Evolutionary conservation across 1,284 basidiomycete species (phyloP), one percentile per base, ranked within the genome.

Genomic region (Papiliotrema flavescens): DNA sequence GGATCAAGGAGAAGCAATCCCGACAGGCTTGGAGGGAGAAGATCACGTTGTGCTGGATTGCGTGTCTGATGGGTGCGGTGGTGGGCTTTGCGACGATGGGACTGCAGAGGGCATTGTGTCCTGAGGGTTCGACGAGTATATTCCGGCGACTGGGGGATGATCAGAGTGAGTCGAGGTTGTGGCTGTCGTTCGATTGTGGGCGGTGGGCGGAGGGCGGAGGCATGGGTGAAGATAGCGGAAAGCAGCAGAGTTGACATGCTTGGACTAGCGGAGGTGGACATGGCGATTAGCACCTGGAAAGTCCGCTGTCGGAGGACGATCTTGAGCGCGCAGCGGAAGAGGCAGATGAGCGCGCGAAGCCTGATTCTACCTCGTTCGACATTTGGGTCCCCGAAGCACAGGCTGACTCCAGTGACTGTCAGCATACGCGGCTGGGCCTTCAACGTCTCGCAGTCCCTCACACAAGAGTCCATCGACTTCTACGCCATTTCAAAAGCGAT

Each of bases 11-110:
- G 73, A 82, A 83, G 70, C 79, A 83, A 50, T 80, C 85, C 56
- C 81, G 85, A 61, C 90, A 97, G 77, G 96, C 96, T 1, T 99
- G 96, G 96, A 84, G 96, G 65, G 96, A 99, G 78, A 99, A 98
- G 80, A 85, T 97, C 57, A 85, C 93, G 6, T 82, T 99, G 8
- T 97, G 93, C 74, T 85, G 88, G 74, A 86, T 96, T 68, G 89
- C 92, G 51, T 65, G 85, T 55, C 34, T 90, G 23, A 77, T 97
- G 23, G 96, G 93, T 63, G 86, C 80, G 22, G 76, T 82, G 47
- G 84, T 98, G 50, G 95, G 90, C 9, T 99, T 98, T 76, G 82
- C 88, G 56, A 98, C 96, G 45, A 90, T 99, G 70, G 96, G 94
- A 19, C 84, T 97, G 54, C 91, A 97, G 76, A 86, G 86, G 60